Conservation (phyloP, 306 rosid genomes). For the Prunus mira region DNA sequence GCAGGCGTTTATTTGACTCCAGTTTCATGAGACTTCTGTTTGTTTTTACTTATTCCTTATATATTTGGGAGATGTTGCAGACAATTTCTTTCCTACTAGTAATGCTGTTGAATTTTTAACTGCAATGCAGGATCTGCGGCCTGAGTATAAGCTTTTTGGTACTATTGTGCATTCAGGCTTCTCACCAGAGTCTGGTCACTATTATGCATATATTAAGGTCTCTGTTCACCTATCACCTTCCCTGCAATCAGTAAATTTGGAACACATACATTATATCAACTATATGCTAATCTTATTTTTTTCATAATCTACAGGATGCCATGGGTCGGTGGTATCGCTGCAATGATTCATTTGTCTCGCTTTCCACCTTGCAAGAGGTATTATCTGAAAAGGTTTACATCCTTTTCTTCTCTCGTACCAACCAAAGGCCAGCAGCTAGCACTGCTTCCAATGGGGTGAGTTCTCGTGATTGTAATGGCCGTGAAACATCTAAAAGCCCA, state of each 20-base stretch:
- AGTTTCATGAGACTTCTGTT: neutral
- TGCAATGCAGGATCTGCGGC: conserved; percentile 74
- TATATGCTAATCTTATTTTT: conserved; percentile 11
- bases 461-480: conserved; percentile 61
- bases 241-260: neutral
- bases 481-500: conserved; percentile 44
- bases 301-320: conserved; percentile 65
- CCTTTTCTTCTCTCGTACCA: conserved; percentile 89
- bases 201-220: conserved; percentile 95
- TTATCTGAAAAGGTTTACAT: conserved; percentile 93
- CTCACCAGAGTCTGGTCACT: conserved; percentile 97
- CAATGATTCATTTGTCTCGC: conserved; percentile 76
- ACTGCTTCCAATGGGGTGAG: conserved; percentile 56
- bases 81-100: neutral
- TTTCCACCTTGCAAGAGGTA: conserved; percentile 79
- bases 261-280: neutral
- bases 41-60: neutral
- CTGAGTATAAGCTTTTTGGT: conserved; percentile 97
- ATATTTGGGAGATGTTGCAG: neutral
- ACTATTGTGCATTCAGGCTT: conserved; percentile 96
- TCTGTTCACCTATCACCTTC: neutral
- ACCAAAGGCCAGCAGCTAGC: conserved; percentile 55
- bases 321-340: conserved; percentile 91
- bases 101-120: neutral
- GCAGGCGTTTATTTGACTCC: neutral